phyloP scores from a whole-genome alignment of 345 rosid species.

The Punica granatum region DNA sequence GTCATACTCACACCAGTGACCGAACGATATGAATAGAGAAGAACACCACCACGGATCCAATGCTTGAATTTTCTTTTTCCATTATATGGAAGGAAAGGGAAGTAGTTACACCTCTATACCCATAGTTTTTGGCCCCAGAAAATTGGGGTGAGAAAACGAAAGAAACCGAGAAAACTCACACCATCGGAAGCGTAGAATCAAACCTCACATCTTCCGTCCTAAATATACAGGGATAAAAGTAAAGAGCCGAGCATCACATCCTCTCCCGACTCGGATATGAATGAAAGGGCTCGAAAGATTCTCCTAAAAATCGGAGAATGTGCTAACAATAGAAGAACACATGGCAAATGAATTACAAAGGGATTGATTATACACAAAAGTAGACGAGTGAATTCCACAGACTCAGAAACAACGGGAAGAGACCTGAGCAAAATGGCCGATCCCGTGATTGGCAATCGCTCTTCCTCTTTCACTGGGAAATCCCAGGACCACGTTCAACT shows the following conservation, averaged over 20 bases:
- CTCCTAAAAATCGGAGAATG: conserved; percentile 52
- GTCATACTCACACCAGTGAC: too few relatives aligned
- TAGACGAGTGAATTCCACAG: conserved; percentile 1
- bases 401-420: background rate
- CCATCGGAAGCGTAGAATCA: background rate
- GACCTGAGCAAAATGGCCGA: conserved; percentile 46
- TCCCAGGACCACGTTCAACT: conserved; percentile 50
- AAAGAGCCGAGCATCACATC: background rate
- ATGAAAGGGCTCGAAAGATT: conserved; percentile 15
- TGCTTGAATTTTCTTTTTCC: conserved; percentile 1
- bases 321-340: conserved; percentile 1
- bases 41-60: background rate
- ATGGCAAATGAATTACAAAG: conserved; percentile 16
- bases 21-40: background rate
- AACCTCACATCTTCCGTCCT: background rate
- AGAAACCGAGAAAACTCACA: background rate
- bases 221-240: conserved; percentile 1
- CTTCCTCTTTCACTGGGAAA: conserved; percentile 13
- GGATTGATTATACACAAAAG: conserved; percentile 20
- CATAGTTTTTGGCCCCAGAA: background rate
- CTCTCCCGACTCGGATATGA: conserved; percentile 11
- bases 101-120: conserved; percentile 1
- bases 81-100: background rate
- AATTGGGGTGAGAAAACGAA: background rate
- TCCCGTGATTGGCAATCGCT: background rate